These are phyloP conservation scores for Russula emetica DNA, from an alignment of 768 basidiomycete species.

Conservation along the genomic window DNA sequence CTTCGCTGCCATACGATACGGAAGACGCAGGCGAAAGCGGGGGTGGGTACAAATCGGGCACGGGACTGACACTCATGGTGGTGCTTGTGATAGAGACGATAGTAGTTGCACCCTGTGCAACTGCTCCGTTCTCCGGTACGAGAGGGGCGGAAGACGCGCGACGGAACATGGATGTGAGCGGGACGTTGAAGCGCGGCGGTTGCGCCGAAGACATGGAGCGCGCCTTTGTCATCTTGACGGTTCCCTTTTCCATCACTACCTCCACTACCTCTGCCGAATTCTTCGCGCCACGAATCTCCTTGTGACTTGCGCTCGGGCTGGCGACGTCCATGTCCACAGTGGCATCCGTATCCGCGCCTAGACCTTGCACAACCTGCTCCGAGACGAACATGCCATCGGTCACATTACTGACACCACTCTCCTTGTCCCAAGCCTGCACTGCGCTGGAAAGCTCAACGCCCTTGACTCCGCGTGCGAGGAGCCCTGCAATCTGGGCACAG, in stretches of 20 bases:
- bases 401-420: conserved; percentile 31
- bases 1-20: conserved; percentile 23
- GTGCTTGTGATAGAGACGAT: neutral
- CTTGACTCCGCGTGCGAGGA: conserved; percentile 63
- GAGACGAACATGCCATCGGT: conserved; percentile 28
- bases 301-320: neutral
- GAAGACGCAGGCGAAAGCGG: conserved; percentile 24
- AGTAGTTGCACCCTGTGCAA: neutral
- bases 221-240: conserved; percentile 15
- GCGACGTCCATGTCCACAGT: neutral
- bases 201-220: conserved; percentile 27
- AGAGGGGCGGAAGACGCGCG: conserved; percentile 50
- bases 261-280: neutral
- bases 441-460: conserved; percentile 59
- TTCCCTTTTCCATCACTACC: neutral
- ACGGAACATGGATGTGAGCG: conserved; percentile 62
- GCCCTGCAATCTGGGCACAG: conserved; percentile 61
- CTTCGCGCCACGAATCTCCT: conserved; percentile 8
- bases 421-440: conserved; percentile 56
- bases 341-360: neutral
- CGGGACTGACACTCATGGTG: neutral
- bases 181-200: conserved; percentile 40
- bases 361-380: conserved; percentile 7
- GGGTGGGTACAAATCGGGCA: conserved; percentile 14
- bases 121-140: neutral